Evolutionary conservation across 2,329 filamentous ascomycete genomes (phyloP).

Genomic region (Bisporella sp.): DNA sequence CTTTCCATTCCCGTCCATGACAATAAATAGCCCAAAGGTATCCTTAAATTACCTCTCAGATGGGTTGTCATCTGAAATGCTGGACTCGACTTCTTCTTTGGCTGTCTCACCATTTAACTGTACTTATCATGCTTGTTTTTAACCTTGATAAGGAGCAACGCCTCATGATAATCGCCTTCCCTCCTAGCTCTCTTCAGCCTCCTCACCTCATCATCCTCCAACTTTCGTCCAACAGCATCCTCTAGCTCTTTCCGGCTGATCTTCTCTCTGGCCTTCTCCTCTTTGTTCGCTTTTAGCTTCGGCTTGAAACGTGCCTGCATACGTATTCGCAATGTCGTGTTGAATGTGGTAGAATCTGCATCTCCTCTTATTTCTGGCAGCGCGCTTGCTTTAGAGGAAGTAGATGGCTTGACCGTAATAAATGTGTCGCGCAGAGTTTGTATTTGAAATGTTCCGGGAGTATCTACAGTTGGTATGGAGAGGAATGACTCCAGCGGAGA

Average conservation of each 20-base stretch:
- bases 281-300: constrained; percentile 67
- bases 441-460: constrained; percentile 65
- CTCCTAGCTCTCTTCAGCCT: constrained; percentile 73
- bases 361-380: constrained; percentile 69
- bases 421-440: constrained; percentile 69
- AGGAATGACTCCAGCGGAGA: constrained; percentile 77
- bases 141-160: constrained; percentile 76
- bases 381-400: constrained; percentile 37
- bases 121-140: constrained; percentile 93
- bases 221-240: constrained; percentile 63
- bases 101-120: constrained; percentile 29
- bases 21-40: too few species aligned
- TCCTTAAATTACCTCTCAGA: too few species aligned
- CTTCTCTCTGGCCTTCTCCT: constrained; percentile 77
- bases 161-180: constrained; percentile 87
- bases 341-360: constrained; percentile 57
- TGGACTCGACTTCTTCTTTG: too few species aligned
- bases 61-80: too few species aligned
- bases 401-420: constrained; percentile 52
- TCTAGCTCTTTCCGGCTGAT: constrained; percentile 83
- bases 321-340: constrained; percentile 70
- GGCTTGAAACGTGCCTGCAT: constrained; percentile 98
- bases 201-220: constrained; percentile 83
- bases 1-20: too few species aligned
- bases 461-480: constrained; percentile 55